Evolutionary conservation across 768 basidiomycete genomes (phyloP).

Genomic region (Boletus fagicola): DNA sequence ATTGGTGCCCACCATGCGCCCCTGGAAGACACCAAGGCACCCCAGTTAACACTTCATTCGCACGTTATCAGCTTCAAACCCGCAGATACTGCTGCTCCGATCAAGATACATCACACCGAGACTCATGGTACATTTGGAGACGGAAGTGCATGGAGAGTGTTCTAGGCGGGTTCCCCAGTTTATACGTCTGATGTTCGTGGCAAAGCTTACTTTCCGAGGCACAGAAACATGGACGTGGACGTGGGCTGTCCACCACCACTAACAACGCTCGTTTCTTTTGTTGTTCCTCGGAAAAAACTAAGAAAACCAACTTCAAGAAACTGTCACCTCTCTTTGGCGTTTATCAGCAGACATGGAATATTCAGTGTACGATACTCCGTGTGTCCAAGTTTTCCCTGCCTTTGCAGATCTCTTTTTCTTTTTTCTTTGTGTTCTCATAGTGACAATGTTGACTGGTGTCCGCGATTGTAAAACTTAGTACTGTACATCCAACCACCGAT

Average conservation of each 20-base stretch:
- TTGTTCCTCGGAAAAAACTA: neutral
- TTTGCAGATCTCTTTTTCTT: neutral
- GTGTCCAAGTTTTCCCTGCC: neutral
- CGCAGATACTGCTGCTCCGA: neutral
- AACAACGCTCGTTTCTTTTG: neutral
- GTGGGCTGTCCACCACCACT: too few species aligned
- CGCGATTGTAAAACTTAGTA: neutral
- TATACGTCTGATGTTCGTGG: neutral
- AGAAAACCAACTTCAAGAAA: neutral
- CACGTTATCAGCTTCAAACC: neutral
- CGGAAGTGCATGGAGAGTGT: neutral
- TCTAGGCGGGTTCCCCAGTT: neutral
- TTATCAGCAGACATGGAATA: neutral
- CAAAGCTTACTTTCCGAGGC: neutral
- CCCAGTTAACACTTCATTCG: slow-evolving; percentile 16
- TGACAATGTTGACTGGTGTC: neutral
- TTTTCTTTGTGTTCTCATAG: neutral
- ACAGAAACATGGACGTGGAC: neutral
- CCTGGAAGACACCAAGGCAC: slow-evolving; percentile 6
- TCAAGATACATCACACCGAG: neutral
- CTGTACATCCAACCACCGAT: neutral
- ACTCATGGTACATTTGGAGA: slow-evolving; percentile 2
- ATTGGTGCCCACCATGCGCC: neutral
- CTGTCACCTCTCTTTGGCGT: neutral
- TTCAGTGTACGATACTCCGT: neutral